phyloP scores from a whole-genome alignment of 257 asterid species.

The Lantana camara region DNA sequence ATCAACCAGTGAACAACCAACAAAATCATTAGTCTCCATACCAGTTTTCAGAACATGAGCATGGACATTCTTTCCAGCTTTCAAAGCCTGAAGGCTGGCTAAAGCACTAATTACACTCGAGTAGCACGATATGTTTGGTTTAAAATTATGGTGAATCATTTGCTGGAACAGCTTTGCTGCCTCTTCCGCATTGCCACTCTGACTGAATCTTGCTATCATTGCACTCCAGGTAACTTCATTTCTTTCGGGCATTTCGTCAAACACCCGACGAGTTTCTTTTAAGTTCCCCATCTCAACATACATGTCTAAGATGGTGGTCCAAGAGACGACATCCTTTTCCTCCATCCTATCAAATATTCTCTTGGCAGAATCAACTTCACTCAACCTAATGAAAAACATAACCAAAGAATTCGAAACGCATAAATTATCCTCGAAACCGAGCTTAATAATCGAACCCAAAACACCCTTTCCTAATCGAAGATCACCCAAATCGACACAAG shows the following conservation, averaged over 20 bases:
- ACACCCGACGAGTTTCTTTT: constrained; percentile 59
- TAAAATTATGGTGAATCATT: constrained; percentile 49
- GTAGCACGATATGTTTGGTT: constrained; percentile 68
- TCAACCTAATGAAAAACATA: constrained; percentile 46
- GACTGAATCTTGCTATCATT: constrained; percentile 74
- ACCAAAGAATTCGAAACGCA: constrained; percentile 71
- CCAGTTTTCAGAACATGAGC: constrained; percentile 59
- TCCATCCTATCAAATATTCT: constrained; percentile 55
- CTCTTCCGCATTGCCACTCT: constrained; percentile 68
- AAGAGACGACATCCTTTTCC: constrained; percentile 69
- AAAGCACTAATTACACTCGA: constrained; percentile 67
- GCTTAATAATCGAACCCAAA: constrained; percentile 55
- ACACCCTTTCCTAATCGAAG: constrained; percentile 54
- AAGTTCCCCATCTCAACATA: constrained; percentile 55
- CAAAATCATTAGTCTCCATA: constrained; percentile 44
- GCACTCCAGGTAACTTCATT: constrained; percentile 84
- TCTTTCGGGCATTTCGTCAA: constrained; percentile 72
- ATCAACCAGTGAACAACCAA: constrained; percentile 66
- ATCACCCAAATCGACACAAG: constrained; percentile 65
- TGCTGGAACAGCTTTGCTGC: constrained; percentile 52
- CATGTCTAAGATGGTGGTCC: constrained; percentile 75
- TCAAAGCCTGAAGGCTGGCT: constrained; percentile 53
- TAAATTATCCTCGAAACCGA: constrained; percentile 53
- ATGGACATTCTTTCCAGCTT: constrained; percentile 64
- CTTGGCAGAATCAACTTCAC: constrained; percentile 53